Evolutionary conservation across 2,329 filamentous ascomycete genomes (phyloP).

Genomic region (Corinectria fuckeliana): DNA sequence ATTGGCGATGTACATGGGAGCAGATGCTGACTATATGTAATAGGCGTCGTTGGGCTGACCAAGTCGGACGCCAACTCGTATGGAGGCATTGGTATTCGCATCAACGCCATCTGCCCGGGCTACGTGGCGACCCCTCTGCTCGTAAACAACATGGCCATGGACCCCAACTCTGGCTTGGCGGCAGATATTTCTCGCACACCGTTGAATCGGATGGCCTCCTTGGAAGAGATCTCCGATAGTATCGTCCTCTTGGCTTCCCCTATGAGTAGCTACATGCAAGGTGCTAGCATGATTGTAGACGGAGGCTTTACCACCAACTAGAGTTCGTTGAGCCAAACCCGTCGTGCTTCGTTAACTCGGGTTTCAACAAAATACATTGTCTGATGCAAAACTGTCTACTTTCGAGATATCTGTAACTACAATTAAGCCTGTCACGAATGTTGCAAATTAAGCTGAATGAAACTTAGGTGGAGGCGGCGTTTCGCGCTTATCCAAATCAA

Average conservation of each 20-base stretch:
- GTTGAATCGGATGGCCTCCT: constrained; percentile 52
- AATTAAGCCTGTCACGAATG: neutral
- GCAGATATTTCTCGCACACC: constrained; percentile 53
- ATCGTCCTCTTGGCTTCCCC: constrained; percentile 59
- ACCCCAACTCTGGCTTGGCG: constrained; percentile 40
- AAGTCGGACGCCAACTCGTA: constrained; percentile 61
- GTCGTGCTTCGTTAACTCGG: neutral
- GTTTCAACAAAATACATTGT: neutral
- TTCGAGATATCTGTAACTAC: neutral
- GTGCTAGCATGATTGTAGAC: constrained; percentile 54
- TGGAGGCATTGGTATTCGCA: constrained; percentile 57
- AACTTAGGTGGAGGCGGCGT: neutral
- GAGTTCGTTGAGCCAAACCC: neutral
- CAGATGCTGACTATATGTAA: neutral
- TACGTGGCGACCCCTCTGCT: constrained; percentile 53
- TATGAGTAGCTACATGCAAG: constrained; percentile 61
- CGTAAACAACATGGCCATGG: constrained; percentile 31
- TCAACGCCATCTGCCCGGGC: constrained; percentile 67
- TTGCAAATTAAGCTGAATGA: neutral
- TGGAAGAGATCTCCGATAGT: constrained; percentile 61
- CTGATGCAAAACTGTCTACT: neutral
- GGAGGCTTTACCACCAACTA: constrained; percentile 48
- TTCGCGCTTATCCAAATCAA: neutral
- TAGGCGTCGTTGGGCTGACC: constrained; percentile 57
- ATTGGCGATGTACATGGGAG: neutral